phyloP scores from a whole-genome alignment of 495 filamentous ascomycete species.

The Saxophila tyrrhenica region DNA sequence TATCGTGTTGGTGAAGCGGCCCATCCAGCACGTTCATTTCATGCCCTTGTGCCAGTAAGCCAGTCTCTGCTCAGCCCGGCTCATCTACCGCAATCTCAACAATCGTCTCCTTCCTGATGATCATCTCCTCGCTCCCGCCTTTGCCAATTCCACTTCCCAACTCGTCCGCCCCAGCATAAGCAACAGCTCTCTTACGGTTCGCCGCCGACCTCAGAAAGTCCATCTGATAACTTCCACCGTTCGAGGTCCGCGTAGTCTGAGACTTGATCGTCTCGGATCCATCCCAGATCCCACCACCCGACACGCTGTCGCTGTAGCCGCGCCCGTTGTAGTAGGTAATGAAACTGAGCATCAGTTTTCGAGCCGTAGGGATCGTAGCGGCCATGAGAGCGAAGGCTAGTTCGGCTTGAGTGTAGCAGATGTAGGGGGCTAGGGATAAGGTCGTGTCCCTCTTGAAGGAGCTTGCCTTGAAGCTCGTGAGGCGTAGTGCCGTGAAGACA shows the following conservation, averaged over 20 bases:
- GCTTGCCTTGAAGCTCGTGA: not conserved
- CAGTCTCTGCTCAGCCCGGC: not conserved
- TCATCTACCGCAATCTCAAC: not conserved
- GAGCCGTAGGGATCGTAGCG: constrained; percentile 6
- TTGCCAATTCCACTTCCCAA: not conserved
- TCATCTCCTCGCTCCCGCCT: constrained; percentile 7
- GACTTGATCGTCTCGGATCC: not conserved
- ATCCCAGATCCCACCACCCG: not conserved
- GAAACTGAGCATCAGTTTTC: constrained; percentile 1
- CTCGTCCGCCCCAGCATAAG: not conserved
- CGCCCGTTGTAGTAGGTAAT: constrained; percentile 12
- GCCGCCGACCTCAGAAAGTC: not conserved
- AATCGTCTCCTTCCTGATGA: constrained; percentile 6
- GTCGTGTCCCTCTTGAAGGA: constrained; percentile 1
- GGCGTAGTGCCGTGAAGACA: constrained; percentile 2
- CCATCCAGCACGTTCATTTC: too few relatives aligned
- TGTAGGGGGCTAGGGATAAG: constrained; percentile 1
- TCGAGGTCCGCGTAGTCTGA: not conserved
- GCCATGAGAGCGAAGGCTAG: constrained; percentile 8
- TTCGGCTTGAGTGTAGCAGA: constrained; percentile 10
- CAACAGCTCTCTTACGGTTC: not conserved
- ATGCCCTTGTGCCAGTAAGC: too few relatives aligned
- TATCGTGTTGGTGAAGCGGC: too few relatives aligned
- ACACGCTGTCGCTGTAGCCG: not conserved
- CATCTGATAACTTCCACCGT: not conserved